Evolutionary conservation across 148 eudicot species (phyloP).

Genomic region (Cornus kousa): DNA sequence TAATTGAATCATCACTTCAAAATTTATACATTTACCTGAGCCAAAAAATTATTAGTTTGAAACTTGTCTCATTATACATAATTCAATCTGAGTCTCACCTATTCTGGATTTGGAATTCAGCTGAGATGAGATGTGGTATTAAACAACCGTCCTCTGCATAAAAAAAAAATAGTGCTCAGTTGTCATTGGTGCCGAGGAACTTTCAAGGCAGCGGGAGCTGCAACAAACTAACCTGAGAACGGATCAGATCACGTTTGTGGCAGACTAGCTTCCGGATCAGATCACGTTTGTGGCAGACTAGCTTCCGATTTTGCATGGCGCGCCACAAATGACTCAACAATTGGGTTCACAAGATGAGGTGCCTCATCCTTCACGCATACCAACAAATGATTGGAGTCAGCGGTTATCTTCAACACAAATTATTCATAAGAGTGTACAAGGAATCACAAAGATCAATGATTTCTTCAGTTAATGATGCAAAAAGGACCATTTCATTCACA

Average conservation of each 20-base stretch:
- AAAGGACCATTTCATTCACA: too few relatives aligned
- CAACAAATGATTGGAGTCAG: background rate
- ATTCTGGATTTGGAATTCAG: background rate
- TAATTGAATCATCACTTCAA: too few relatives aligned
- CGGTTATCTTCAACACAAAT: background rate
- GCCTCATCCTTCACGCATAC: slow-evolving; percentile 71
- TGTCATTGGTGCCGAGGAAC: too few relatives aligned
- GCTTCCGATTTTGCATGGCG: slow-evolving; percentile 45
- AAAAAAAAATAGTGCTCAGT: too few relatives aligned
- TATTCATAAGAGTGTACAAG: too few relatives aligned
- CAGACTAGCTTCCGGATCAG: slow-evolving; percentile 18
- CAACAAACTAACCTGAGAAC: background rate
- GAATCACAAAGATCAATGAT: too few relatives aligned
- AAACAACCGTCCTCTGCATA: background rate
- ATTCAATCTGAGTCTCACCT: too few relatives aligned
- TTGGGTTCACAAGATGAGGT: slow-evolving; percentile 81
- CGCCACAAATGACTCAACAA: slow-evolving; percentile 53
- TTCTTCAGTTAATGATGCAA: too few relatives aligned
- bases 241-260: background rate
- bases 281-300: slow-evolving; percentile 11
- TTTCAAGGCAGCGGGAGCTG: background rate
- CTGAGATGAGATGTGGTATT: background rate
- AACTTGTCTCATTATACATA: too few relatives aligned
- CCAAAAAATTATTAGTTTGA: too few relatives aligned
- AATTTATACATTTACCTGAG: too few relatives aligned